These are phyloP conservation scores for Aotearoamyces nothofagi DNA, from an alignment of 2,329 filamentous ascomycete species.

Conservation along the genomic window DNA sequence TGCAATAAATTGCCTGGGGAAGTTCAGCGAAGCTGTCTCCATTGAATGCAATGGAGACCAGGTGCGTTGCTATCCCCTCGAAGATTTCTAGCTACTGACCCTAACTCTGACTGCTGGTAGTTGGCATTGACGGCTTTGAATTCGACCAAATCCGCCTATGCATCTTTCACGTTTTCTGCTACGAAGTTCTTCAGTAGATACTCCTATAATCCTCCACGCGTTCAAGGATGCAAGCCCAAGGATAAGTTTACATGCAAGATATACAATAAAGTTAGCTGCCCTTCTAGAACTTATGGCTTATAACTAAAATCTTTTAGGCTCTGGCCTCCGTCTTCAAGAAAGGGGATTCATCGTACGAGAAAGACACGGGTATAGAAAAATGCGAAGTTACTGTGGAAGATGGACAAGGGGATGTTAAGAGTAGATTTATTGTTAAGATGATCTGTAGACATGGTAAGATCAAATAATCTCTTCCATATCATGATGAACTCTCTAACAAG, in stretches of 20 bases:
- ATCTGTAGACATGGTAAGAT: slow-evolving; percentile 52
- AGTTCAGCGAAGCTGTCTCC: slow-evolving; percentile 67
- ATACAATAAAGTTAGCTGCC: slow-evolving; percentile 44
- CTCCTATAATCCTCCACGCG: slow-evolving; percentile 36
- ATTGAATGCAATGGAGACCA: slow-evolving; percentile 37
- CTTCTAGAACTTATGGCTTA: not conserved
- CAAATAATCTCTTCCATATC: not conserved
- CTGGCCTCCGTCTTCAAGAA: slow-evolving; percentile 62
- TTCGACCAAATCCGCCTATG: slow-evolving; percentile 67
- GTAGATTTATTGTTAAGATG: slow-evolving; percentile 60
- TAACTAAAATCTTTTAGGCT: not conserved
- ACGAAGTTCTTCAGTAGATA: slow-evolving; percentile 61
- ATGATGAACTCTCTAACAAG: not conserved
- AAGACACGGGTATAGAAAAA: slow-evolving; percentile 54
- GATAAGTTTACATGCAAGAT: slow-evolving; percentile 60
- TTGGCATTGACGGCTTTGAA: slow-evolving; percentile 63
- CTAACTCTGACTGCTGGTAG: no score
- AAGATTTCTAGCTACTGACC: no score
- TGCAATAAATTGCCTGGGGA: slow-evolving; percentile 56
- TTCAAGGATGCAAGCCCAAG: slow-evolving; percentile 5
- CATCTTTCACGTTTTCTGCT: slow-evolving; percentile 52
- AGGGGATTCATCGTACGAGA: slow-evolving; percentile 44
- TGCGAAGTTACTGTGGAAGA: slow-evolving; percentile 66
- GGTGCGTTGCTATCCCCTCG: not conserved
- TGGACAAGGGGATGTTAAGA: slow-evolving; percentile 48